phyloP scores from a whole-genome alignment of 2,329 filamentous ascomycete genomes.

The Cadophora gregata region DNA sequence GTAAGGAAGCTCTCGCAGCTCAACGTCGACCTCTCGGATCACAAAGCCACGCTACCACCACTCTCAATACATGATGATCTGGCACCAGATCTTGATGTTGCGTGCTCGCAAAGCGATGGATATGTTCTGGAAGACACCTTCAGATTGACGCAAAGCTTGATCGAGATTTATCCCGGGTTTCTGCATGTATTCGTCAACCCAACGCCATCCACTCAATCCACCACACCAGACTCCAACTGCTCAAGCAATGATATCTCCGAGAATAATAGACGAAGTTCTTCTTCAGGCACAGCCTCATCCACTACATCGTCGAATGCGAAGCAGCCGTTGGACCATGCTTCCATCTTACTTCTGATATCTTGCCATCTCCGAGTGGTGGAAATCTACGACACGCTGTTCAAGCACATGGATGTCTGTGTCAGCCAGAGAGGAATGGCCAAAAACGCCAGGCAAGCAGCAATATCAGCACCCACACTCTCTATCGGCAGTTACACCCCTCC shows the following conservation, averaged over 20 bases:
- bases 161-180: slow-evolving; percentile 37
- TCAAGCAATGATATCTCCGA: background rate
- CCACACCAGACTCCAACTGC: slow-evolving; percentile 12
- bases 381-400: slow-evolving; percentile 36
- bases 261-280: background rate
- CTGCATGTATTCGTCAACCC: slow-evolving; percentile 26
- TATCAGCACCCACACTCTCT: slow-evolving; percentile 23
- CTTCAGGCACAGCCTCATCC: background rate
- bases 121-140: slow-evolving; percentile 34
- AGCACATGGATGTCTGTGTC: slow-evolving; percentile 34
- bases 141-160: slow-evolving; percentile 31
- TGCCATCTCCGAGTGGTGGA: slow-evolving; percentile 38
- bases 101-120: background rate
- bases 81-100: background rate
- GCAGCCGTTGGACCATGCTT: slow-evolving; percentile 30
- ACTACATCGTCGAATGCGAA: background rate
- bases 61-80: slow-evolving; percentile 32
- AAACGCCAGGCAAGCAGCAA: slow-evolving; percentile 18
- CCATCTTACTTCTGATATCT: slow-evolving; percentile 36
- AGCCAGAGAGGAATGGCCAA: slow-evolving; percentile 20
- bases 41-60: slow-evolving; percentile 32
- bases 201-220: background rate
- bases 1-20: slow-evolving; percentile 35
- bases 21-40: slow-evolving; percentile 34
- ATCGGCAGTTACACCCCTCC: slow-evolving; percentile 36